These are phyloP conservation scores for Umbelopsis ramanniana DNA, from an alignment of 192 early-diverging fungal genomes.

Conservation along the genomic window DNA sequence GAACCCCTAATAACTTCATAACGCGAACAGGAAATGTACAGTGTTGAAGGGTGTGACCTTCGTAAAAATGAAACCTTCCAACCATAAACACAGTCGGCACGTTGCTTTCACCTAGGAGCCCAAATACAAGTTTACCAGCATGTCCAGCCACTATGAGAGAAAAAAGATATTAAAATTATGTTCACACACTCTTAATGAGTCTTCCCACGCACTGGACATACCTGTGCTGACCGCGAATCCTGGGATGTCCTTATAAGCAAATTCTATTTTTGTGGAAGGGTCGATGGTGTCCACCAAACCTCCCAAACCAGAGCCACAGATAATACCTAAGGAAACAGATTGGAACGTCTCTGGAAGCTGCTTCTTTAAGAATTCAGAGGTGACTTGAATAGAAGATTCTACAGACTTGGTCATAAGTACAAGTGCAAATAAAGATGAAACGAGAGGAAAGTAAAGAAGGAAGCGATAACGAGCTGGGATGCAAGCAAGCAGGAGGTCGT, in stretches of 20 bases:
- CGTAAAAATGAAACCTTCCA: slow-evolving; percentile 91
- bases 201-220: slow-evolving; percentile 31
- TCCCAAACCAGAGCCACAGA: slow-evolving; percentile 86
- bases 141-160: slow-evolving; percentile 62
- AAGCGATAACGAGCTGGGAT: neutral
- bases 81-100: slow-evolving; percentile 79
- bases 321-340: slow-evolving; percentile 71
- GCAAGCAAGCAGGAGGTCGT: neutral
- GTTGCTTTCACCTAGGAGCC: slow-evolving; percentile 68
- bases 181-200: neutral
- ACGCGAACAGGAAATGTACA: slow-evolving; percentile 88
- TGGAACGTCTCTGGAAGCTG: slow-evolving; percentile 36
- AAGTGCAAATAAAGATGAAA: neutral
- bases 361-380: neutral
- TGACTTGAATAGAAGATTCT: slow-evolving; percentile 1
- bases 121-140: slow-evolving; percentile 84
- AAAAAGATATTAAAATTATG: neutral
- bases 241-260: slow-evolving; percentile 82
- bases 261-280: slow-evolving; percentile 54
- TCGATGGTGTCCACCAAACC: slow-evolving; percentile 76
- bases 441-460: neutral
- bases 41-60: slow-evolving; percentile 81
- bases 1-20: slow-evolving; percentile 79
- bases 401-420: neutral
- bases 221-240: slow-evolving; percentile 81